A percentile compares a stretch with the other conserved stretches of the same genome.
These are phyloP conservation scores for Cercospora zeae-maydis DNA, from an alignment of 2,329 filamentous ascomycete species.

Conservation along the genomic window DNA sequence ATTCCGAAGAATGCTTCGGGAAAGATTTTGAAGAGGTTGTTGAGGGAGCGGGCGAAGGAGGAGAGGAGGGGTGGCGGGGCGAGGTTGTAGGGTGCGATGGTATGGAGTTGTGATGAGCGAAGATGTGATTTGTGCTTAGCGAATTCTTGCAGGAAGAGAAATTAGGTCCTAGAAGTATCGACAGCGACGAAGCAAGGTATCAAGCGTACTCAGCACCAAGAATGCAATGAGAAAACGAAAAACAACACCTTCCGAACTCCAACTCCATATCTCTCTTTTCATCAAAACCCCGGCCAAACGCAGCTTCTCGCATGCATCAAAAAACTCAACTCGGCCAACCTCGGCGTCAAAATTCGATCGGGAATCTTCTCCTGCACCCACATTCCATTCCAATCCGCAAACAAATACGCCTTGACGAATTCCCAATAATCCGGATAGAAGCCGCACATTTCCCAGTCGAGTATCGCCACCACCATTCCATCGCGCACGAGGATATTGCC, in stretches of 20 bases:
- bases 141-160: no score
- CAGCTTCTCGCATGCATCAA: constrained; percentile 8
- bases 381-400: constrained; percentile 9
- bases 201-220: no score
- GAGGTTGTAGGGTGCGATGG: constrained; percentile 29
- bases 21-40: constrained; percentile 41
- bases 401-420: constrained; percentile 11
- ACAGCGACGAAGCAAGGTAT: no score
- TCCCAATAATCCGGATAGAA: constrained; percentile 22
- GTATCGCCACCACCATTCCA: constrained; percentile 15
- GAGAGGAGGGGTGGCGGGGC: constrained; percentile 38
- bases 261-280: neutral
- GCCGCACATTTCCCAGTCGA: constrained; percentile 23
- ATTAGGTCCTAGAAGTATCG: no score
- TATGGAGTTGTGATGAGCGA: no score
- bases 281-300: constrained; percentile 1
- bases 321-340: constrained; percentile 1
- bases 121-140: no score
- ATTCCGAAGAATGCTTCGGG: constrained; percentile 38
- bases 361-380: constrained; percentile 12
- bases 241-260: no score
- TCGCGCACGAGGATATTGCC: constrained; percentile 23
- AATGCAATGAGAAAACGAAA: no score
- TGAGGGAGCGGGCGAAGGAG: constrained; percentile 47
- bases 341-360: constrained; percentile 11